Base-by-base conservation (phyloP, 768 basidiomycete genomes). In the Sutorius australiensis region DNA sequence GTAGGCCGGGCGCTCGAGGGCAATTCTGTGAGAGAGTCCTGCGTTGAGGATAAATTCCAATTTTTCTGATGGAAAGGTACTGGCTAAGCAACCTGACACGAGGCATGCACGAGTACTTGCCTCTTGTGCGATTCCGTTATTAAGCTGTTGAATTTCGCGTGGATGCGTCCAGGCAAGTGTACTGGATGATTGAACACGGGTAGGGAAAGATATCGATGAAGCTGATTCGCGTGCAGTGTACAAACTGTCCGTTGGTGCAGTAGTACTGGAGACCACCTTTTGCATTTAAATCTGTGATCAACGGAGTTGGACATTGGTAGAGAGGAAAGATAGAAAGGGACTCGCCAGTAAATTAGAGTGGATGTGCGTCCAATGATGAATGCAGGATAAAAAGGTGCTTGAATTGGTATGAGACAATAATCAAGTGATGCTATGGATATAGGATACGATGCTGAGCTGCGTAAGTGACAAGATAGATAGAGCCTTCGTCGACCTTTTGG, bases 191-290 rank as follows among this genome's bases (percentile, higher is more conserved):
- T 70, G 68, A 6, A 60, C 57, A 59, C 70, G 70, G 46, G 56
- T 42, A n/a, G 66, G 51, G 27, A 62, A 61, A 39, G 65, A 61
- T 68, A 62, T 65, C 54, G 66, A 61, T 61, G 66, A 56, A 36
- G 60, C 68, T 62, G 70, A 69, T 71, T 69, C 68, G 64, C 63
- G 64, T 71, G 68, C 68, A 68, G 55, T 47, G 60, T 69, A 69
- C 66, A 65, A 43, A 66, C 56, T 68, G 68, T 69, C 58, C 53
- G 55, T 59, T 54, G 69, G 50, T 66, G 73, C 74, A 58, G 79
- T 74, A 74, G 75, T 66, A 64, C 79, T 72, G 77, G 81, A 78
- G 73, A 84, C 81, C 77, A 79, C 77, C 74, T 80, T 78, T 79
- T 80, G 81, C 84, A 87, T 87, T 80, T 80, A 80, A 81, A 80